These are phyloP conservation scores for Zygosaccharomyces gambellarensis DNA, from an alignment of 805 yeast genomes.

Conservation along the genomic window DNA sequence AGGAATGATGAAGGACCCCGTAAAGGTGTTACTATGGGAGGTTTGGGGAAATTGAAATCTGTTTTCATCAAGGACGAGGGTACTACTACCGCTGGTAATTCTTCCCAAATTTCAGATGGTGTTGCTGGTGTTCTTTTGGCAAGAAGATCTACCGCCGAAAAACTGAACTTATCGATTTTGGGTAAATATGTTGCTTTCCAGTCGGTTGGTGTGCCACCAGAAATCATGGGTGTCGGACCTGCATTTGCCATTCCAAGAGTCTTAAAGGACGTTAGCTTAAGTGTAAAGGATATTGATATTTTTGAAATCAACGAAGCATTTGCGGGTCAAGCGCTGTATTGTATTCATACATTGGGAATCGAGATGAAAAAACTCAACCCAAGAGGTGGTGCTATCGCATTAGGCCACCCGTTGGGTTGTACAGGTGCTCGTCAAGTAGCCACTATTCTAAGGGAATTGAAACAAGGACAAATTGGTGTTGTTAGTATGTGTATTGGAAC, in stretches of 20 bases:
- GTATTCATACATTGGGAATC: conserved; percentile 60
- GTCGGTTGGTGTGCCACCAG: conserved; percentile 92
- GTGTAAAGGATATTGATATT: conserved; percentile 60
- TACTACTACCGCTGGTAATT: conserved; percentile 89
- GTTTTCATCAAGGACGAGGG: conserved; percentile 78
- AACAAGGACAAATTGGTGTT: conserved; percentile 78
- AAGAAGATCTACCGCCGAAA: conserved; percentile 79
- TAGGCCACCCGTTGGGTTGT: conserved; percentile 91
- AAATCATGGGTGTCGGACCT: conserved; percentile 97
- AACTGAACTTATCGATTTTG: conserved; percentile 61
- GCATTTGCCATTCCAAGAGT: conserved; percentile 90
- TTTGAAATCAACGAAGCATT: conserved; percentile 95
- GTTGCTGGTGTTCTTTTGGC: conserved; percentile 86
- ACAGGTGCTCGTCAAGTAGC: conserved; percentile 93
- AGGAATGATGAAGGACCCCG: conserved; percentile 88
- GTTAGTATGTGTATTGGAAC: conserved; percentile 98
- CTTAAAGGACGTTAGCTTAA: conserved; percentile 55
- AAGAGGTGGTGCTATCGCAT: conserved; percentile 93
- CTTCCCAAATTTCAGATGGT: conserved; percentile 95
- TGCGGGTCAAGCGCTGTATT: conserved; percentile 88
- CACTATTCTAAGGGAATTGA: conserved; percentile 75
- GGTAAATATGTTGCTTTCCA: conserved; percentile 79
- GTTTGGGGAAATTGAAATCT: conserved; percentile 71
- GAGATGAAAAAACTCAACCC: conserved; percentile 74
- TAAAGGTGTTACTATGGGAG: conserved; percentile 72